phyloP scores from a whole-genome alignment of 805 yeast genomes.

The Schwanniomyces polymorphus region DNA sequence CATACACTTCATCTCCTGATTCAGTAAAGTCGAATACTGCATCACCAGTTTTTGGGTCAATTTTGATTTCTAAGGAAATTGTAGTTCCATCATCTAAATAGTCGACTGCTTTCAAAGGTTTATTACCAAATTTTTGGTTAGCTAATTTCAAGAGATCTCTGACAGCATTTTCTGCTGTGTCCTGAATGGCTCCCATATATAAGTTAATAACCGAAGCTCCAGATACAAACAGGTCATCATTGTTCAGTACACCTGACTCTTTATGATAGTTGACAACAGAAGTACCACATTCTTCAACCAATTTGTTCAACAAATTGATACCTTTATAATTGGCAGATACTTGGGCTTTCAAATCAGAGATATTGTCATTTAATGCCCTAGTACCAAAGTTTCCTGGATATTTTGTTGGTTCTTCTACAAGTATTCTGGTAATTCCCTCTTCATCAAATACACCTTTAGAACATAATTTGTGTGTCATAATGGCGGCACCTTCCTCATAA shows the following conservation, averaged over 20 bases:
- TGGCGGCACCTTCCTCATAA: conserved; percentile 86
- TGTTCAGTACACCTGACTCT: too few species aligned
- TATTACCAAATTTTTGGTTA: conserved; percentile 31
- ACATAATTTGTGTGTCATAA: conserved; percentile 73
- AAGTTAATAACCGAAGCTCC: conserved; percentile 35
- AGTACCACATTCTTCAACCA: conserved; percentile 48
- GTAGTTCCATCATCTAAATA: conserved; percentile 75
- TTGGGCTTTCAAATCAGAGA: conserved; percentile 51
- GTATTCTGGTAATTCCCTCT: conserved; percentile 56
- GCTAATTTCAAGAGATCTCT: conserved; percentile 21
- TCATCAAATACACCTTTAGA: conserved; percentile 67
- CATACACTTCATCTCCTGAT: conserved; percentile 77
- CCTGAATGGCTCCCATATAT: conserved; percentile 26
- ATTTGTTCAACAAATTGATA: conserved; percentile 54
- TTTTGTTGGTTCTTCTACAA: conserved; percentile 70
- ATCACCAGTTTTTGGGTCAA: conserved; percentile 45
- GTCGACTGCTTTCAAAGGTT: conserved; percentile 50
- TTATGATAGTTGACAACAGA: too few species aligned
- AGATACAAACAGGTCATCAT: conserved; percentile 22
- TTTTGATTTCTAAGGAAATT: conserved; percentile 52
- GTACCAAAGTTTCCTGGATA: conserved; percentile 85
- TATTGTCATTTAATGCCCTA: conserved; percentile 72
- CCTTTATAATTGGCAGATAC: conserved; percentile 86
- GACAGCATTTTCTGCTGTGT: conserved; percentile 24
- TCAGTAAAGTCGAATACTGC: conserved; percentile 80